phyloP scores from a whole-genome alignment of 345 rosid genomes.

The rapeseed (Brassica napus) region Da-Ae NC_063452.1:43391501-43392000 shows the following conservation, averaged over 20 bases:
- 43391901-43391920: not conserved
- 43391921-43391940: no score
- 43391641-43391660: constrained; percentile 1
- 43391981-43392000: constrained; percentile 2
- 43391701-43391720: constrained; percentile 3
- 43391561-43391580: constrained; percentile 8
- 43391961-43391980: not conserved
- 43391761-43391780: not conserved
- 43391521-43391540: not conserved
- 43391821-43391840: constrained; percentile 10
- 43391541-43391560: not conserved
- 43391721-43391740: constrained; percentile 3
- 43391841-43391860: not conserved
- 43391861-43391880: not conserved
- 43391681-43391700: constrained; percentile 28
- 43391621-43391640: constrained; percentile 13
- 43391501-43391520: no score
- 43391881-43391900: not conserved
- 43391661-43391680: constrained; percentile 3
- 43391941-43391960: no score
- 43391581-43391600: constrained; percentile 26
- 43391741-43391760: not conserved
- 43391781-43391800: constrained; percentile 1
- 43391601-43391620: constrained; percentile 16
- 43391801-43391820: not conserved